phyloP scores from a whole-genome alignment of 2,329 filamentous ascomycete species.

The Trichocomaceae sp. region DNA sequence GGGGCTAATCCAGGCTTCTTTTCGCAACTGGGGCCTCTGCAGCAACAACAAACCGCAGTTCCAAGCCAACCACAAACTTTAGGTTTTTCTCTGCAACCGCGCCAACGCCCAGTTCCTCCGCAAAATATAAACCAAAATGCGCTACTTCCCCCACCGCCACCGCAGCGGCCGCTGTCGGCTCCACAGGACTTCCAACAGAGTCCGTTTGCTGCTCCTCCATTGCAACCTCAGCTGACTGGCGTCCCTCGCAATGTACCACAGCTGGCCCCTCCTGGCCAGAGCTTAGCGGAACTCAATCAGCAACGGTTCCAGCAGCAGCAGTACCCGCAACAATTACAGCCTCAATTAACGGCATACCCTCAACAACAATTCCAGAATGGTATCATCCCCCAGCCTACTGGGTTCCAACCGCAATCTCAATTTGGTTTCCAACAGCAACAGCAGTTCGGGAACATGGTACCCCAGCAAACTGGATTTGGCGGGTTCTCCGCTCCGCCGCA shows the following conservation, averaged over 20 bases:
- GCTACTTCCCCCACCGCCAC: slow-evolving; percentile 71
- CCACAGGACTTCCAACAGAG: slow-evolving; percentile 72
- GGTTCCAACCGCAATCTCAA: slow-evolving; percentile 38
- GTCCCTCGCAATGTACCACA: slow-evolving; percentile 49
- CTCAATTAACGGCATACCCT: slow-evolving; percentile 19
- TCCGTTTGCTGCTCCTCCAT: slow-evolving; percentile 63
- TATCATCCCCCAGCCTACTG: slow-evolving; percentile 43
- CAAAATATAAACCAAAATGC: slow-evolving; percentile 55
- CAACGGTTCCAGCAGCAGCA: slow-evolving; percentile 56
- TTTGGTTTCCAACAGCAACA: slow-evolving; percentile 41
- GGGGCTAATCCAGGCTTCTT: slow-evolving; percentile 15
- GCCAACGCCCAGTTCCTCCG: slow-evolving; percentile 67
- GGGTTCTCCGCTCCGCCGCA: slow-evolving; percentile 25
- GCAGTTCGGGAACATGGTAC: slow-evolving; percentile 31
- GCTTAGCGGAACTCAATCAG: slow-evolving; percentile 65
- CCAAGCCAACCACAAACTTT: slow-evolving; percentile 8
- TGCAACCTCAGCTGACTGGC: slow-evolving; percentile 83
- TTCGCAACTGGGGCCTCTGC: slow-evolving; percentile 17
- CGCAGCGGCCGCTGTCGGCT: slow-evolving; percentile 75
- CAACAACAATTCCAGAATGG: slow-evolving; percentile 27
- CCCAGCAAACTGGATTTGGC: slow-evolving; percentile 51
- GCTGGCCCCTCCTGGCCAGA: slow-evolving; percentile 68
- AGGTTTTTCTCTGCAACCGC: slow-evolving; percentile 35
- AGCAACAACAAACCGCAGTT: slow-evolving; percentile 23
- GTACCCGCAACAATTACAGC: slow-evolving; percentile 51